Evolutionary conservation across 2,329 filamentous ascomycete species (phyloP).

Genomic region (Capronia epimyces): DNA sequence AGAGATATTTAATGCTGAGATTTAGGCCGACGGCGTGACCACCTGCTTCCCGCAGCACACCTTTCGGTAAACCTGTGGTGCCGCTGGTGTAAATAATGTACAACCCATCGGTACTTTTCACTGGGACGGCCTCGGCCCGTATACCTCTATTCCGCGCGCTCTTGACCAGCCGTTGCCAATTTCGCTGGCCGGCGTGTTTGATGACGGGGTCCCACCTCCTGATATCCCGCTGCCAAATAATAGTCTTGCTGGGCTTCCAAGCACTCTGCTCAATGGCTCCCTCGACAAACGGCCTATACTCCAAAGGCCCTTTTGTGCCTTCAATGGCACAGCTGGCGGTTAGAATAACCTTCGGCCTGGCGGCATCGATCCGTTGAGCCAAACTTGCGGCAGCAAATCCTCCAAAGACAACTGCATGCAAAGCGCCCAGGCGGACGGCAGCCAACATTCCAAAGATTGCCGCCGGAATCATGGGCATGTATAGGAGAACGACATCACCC

Average conservation of each 20-base stretch:
- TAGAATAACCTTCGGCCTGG: conserved; percentile 67
- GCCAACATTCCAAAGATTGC: conserved; percentile 83
- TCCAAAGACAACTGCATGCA: conserved; percentile 89
- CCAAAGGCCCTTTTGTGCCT: conserved; percentile 69
- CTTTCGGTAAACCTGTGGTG: conserved; percentile 77
- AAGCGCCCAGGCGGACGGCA: conserved; percentile 71
- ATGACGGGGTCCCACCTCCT: conserved; percentile 66
- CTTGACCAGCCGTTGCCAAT: conserved; percentile 72
- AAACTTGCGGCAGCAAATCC: conserved; percentile 78
- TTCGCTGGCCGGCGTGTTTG: conserved; percentile 62
- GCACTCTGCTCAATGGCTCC: conserved; percentile 62
- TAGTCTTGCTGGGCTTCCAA: conserved; percentile 65
- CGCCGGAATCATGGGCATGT: conserved; percentile 96
- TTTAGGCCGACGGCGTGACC: conserved; percentile 83
- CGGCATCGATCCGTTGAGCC: conserved; percentile 82
- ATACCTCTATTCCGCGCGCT: conserved; percentile 63
- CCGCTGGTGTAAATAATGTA: conserved; percentile 88
- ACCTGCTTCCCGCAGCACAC: conserved; percentile 73
- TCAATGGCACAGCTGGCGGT: conserved; percentile 92
- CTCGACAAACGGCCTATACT: conserved; percentile 72
- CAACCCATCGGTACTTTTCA: conserved; percentile 70
- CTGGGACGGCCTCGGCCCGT: conserved; percentile 68
- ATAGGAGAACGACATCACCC: conserved; percentile 84
- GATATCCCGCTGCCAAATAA: conserved; percentile 81
- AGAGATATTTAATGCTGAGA: conserved; percentile 75